Conservation (phyloP, 306 rosid species). For the Betula pendula region DNA sequence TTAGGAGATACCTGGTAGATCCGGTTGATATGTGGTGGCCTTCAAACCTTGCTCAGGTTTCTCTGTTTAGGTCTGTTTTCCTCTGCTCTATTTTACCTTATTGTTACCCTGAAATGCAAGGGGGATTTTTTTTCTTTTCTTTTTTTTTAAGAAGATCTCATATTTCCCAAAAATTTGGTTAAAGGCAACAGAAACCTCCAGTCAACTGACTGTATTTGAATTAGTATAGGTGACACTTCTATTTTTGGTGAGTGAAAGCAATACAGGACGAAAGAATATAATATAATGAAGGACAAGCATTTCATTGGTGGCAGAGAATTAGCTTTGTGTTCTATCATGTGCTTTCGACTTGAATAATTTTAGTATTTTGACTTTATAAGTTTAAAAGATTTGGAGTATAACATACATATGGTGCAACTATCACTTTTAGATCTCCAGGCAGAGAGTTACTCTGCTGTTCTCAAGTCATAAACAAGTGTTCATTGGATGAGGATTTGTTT, state of each 20-base stretch:
- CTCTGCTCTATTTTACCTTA: conserved; percentile 14
- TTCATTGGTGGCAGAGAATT: conserved; percentile 27
- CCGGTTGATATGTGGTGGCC: conserved; percentile 99
- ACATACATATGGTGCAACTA: conserved; percentile 5
- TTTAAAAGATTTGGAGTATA: neutral
- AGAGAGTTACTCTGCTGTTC: conserved; percentile 15
- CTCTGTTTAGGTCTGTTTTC: conserved; percentile 76
- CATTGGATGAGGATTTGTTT: conserved; percentile 42
- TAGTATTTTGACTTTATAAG: neutral
- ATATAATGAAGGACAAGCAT: conserved; percentile 25
- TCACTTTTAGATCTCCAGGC: neutral
- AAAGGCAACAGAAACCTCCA: neutral
- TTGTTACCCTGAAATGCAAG: neutral
- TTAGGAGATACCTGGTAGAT: conserved; percentile 88
- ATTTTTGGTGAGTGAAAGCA: neutral
- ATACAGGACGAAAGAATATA: neutral
- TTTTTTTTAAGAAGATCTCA: neutral
- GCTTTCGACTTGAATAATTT: neutral
- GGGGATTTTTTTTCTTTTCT: too few relatives aligned
- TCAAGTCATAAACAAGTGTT: conserved; percentile 33
- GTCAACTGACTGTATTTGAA: neutral
- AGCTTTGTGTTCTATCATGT: conserved; percentile 2
- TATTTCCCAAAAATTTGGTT: neutral
- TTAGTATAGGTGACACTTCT: neutral
- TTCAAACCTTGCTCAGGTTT: conserved; percentile 94